A percentile compares a stretch with the other conserved stretches of the same genome.
phyloP scores from a whole-genome alignment of 2,329 filamentous ascomycete genomes.

The Phaeomoniella chlamydospora region DNA sequence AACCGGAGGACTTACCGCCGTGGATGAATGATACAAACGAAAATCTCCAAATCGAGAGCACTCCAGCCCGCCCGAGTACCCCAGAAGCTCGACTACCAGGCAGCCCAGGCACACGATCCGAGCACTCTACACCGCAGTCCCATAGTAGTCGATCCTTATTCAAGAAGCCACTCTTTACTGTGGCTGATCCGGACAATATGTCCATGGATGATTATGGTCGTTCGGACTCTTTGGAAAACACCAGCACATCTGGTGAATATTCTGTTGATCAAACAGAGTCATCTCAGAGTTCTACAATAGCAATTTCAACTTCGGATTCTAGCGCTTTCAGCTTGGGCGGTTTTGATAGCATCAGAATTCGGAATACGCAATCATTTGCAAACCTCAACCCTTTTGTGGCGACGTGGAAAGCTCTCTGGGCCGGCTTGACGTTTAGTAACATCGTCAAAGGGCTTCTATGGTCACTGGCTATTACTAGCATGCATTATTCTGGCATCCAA shows the following conservation, averaged over 20 bases:
- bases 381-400: constrained; percentile 11
- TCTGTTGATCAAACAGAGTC: background rate
- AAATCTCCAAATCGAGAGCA: too few species aligned
- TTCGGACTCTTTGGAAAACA: background rate
- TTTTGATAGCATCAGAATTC: constrained; percentile 4
- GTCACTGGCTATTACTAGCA: constrained; percentile 17
- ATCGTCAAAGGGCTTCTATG: constrained; percentile 17
- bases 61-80: too few species aligned
- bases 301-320: constrained; percentile 1
- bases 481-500: constrained; percentile 18
- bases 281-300: background rate
- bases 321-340: constrained; percentile 1
- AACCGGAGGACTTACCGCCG: background rate
- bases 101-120: background rate
- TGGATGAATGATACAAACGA: too few species aligned
- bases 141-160: background rate
- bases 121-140: background rate
- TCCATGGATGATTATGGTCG: background rate
- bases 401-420: constrained; percentile 10
- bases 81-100: too few species aligned
- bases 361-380: constrained; percentile 4
- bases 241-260: background rate
- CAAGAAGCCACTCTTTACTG: background rate
- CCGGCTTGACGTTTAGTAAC: constrained; percentile 12
- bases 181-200: background rate